phyloP scores from a whole-genome alignment of 371 early-diverging fungal genomes.

The Lichtheimia hyalospora region DNA sequence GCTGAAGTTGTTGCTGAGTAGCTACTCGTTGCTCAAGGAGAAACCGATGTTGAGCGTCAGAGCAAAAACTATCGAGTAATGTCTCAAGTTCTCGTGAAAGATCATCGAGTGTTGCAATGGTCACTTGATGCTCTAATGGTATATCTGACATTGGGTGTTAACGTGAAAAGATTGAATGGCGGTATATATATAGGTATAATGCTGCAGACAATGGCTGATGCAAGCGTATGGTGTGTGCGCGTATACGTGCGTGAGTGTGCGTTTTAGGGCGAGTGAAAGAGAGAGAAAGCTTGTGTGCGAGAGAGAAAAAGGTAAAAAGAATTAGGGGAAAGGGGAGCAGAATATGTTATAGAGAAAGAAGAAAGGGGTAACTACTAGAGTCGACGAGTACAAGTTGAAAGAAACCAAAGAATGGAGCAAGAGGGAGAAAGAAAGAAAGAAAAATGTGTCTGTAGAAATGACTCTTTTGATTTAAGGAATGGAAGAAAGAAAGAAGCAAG shows the following conservation, averaged over 20 bases:
- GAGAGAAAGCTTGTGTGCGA: not conserved
- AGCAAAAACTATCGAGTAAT: conserved; percentile 17
- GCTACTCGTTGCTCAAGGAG: conserved; percentile 19
- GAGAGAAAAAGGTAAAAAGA: conserved; percentile 1
- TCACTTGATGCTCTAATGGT: conserved; percentile 3
- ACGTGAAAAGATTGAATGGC: not conserved
- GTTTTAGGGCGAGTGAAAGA: not conserved
- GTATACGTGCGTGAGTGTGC: not conserved
- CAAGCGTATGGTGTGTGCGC: too few relatives aligned
- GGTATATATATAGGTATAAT: not conserved
- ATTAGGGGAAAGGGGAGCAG: conserved; percentile 5
- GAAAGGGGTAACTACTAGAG: not conserved
- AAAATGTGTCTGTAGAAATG: not conserved
- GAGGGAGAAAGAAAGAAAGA: conserved; percentile 6
- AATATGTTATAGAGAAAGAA: not conserved
- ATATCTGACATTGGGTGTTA: conserved; percentile 7
- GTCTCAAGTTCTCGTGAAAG: conserved; percentile 16
- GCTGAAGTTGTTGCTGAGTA: conserved; percentile 12
- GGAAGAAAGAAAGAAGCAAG: conserved; percentile 5
- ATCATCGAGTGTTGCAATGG: conserved; percentile 10
- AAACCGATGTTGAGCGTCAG: conserved; percentile 21
- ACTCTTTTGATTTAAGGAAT: not conserved
- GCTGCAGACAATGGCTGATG: too few relatives aligned
- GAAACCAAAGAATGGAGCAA: conserved; percentile 2
- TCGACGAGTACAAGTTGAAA: conserved; percentile 1